phyloP scores from a whole-genome alignment of 2,329 filamentous ascomycete species.

The Clarireedia paspali region DNA sequence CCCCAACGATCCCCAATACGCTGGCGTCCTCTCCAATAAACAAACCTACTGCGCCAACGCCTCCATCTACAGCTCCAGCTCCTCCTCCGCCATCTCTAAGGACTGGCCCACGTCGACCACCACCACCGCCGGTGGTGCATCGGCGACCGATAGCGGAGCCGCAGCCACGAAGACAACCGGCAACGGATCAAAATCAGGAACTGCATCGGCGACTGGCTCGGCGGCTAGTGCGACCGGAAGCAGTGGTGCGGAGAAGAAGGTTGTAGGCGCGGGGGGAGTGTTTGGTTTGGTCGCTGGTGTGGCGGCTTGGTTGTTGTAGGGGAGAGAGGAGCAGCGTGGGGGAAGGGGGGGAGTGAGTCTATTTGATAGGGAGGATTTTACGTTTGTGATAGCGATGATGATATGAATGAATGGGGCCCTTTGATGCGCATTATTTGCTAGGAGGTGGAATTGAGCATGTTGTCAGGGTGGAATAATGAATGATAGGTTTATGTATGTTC shows the following conservation, averaged over 20 bases:
- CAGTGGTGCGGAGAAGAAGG: neutral
- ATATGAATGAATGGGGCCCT: neutral
- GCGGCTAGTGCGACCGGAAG: conserved; percentile 12
- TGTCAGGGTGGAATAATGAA: neutral
- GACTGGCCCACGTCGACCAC: conserved; percentile 10
- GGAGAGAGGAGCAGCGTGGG: too few relatives aligned
- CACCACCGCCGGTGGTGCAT: neutral
- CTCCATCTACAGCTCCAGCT: conserved; percentile 15
- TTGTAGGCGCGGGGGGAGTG: neutral
- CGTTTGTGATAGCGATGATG: neutral
- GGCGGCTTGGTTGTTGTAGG: neutral
- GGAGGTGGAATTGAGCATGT: neutral
- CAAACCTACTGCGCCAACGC: conserved; percentile 23
- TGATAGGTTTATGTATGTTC: neutral
- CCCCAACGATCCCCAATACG: conserved; percentile 37
- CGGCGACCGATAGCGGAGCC: neutral
- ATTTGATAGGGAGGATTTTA: neutral
- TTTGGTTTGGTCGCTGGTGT: neutral
- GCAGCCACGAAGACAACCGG: neutral
- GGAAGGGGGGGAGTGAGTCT: too few relatives aligned
- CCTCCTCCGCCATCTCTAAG: conserved; percentile 15
- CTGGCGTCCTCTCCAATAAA: conserved; percentile 12
- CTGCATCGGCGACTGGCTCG: conserved; percentile 6
- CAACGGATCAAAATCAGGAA: neutral
- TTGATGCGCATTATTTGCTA: neutral